A percentile compares a stretch with the other conserved stretches of the same genome.
Evolutionary conservation across 371 early-diverging fungal species (phyloP).

Genomic region (Entomophthora muscae): DNA sequence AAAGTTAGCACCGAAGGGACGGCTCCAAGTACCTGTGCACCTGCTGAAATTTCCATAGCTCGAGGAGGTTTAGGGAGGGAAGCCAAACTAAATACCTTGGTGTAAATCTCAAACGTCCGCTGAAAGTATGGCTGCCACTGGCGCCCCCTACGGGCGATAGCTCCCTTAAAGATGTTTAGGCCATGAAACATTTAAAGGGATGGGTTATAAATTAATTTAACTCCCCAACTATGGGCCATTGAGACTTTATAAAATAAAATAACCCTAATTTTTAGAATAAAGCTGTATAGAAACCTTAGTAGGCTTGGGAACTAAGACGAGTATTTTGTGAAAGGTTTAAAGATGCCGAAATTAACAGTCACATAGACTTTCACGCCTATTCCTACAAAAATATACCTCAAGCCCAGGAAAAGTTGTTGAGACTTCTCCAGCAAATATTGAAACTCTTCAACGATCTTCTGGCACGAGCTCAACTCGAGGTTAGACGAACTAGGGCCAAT

Average conservation of each 20-base stretch:
- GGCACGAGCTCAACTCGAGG: not conserved
- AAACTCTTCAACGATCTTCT: conserved; percentile 54
- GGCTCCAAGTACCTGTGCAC: conserved; percentile 39
- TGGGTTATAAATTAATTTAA: no score
- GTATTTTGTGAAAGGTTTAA: no score
- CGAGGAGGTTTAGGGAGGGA: not conserved
- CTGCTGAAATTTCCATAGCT: conserved; percentile 93
- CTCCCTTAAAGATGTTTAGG: no score
- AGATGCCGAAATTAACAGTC: no score
- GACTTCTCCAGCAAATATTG: conserved; percentile 89
- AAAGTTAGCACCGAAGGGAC: no score
- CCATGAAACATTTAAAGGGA: no score
- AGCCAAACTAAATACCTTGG: conserved; percentile 30
- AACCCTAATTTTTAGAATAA: no score
- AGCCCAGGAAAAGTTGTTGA: conserved; percentile 87
- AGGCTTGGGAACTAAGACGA: no score
- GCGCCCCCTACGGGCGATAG: conserved; percentile 56
- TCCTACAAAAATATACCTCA: conserved; percentile 41
- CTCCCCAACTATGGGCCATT: no score
- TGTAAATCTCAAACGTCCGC: conserved; percentile 90
- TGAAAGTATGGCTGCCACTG: conserved; percentile 84
- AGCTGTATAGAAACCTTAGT: no score
- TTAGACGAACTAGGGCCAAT: not conserved
- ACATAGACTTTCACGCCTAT: no score
- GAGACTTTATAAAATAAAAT: no score